Evolutionary conservation across 441 rosid species (phyloP), one percentile per base, ranked within the genome.

Genomic region (Daphne laureola): DNA sequence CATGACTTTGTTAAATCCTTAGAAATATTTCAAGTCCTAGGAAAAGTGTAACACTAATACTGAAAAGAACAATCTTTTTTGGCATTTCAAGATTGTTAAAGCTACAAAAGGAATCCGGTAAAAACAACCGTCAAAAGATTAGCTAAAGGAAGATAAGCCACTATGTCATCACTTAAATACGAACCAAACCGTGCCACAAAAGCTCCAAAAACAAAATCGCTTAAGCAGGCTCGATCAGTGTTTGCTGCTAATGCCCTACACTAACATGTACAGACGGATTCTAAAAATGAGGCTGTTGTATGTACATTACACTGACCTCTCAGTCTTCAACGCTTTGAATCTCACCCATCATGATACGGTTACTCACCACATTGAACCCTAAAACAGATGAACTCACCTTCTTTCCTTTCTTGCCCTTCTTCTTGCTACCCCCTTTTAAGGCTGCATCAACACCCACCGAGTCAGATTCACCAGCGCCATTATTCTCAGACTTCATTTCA

Each of bases 311-410:
- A 51, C 43, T 53, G 11, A 31, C 8, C 46, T 50, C 65, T 77
- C 78, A 94, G 50, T 94, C 99, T 45, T 88, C 99, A 45, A 79
- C 68, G 0, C 81, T 63, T 73, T 94, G 99, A 63, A 90, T 90
- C 90, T 94, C 98, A 17, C 99, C 99, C 99, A 74, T 94, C 98
- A 87, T 86, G 63, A 94, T 94, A 59, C 98, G 78, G 79, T 94
- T 90, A 63, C 99, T 94, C 43, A 90, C 96, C 14, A 94, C 96
- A 26, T 78, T 94, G 55, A 94, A 94, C 14, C 98, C 98, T 40
- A 94, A 67, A 65, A 73, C 96, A 2, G 95, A 67, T 2, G 95
- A 74, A 43, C 78, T 90, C 23, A 93, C 82, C 74, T 90, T 90
- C 87, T 94, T 94, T 55, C 96, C 96, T 71, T 84, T 88, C 73